Base-by-base conservation (phyloP, 2,329 filamentous ascomycete species). In the Clonostachys chloroleuca region DNA sequence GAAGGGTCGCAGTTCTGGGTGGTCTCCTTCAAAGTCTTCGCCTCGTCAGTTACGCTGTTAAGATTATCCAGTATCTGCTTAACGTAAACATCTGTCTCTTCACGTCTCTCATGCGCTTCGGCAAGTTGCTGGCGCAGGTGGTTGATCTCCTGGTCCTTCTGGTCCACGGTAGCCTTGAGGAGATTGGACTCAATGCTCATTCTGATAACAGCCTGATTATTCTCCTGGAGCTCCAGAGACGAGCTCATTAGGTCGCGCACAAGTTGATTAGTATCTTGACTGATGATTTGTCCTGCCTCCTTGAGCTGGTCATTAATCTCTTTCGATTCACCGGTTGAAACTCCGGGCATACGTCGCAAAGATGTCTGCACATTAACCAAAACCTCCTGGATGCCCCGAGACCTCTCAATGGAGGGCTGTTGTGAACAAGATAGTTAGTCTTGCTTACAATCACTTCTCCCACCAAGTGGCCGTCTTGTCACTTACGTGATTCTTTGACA, bases 141-240 rank as follows among this genome's bases (percentile, higher is more conserved):
- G 44, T 56, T 56, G 36, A 70, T 56, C 14, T 52, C 58, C 24
- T 65, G 60, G 8, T 54, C 48, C 45, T 65, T 63, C 8, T 66
- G 61, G 16, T 69, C 64, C 3, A 56, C 55, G 17, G 55, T 52
- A 5, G 65, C 66, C 49, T 66, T 65, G 40, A 58, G 54, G 12
- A 69, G 53, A 40, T 65, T 69, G 13, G 62, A 59, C 45, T 68
- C 65, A 47, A 69, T 61, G 45, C 64, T 65, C 63, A 69, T 64
- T 13, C 66, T 55, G 2, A 65, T 62, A 40, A 67, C 61, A 8
- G 64, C 62, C 56, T 64, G 64, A 47, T 68, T 63, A 2, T 63
- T 66, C 13, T 69, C 65, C 49, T 69, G 61, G 37, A 64, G 59
- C 47, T 69, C 66, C 9, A 69, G 60, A 6, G 56, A 59, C 37